Conservation (phyloP, 2,329 filamentous ascomycete genomes). For the Venturiaceae sp. region DNA sequence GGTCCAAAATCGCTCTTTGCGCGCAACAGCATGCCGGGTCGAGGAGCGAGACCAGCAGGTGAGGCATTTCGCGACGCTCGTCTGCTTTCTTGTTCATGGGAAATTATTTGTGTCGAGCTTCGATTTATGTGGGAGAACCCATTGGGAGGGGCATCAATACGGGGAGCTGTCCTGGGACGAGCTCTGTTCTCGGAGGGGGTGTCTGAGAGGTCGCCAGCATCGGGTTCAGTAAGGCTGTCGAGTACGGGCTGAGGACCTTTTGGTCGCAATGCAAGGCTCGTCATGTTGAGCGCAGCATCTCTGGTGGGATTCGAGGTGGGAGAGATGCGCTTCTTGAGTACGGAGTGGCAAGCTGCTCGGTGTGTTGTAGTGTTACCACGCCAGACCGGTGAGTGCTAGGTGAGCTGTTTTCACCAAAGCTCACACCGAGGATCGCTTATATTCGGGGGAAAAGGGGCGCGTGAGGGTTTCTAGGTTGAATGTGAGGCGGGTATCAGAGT, state of each 20-base stretch:
- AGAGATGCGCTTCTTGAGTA: not conserved
- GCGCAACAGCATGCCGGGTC: slow-evolving; percentile 30
- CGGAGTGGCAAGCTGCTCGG: not conserved
- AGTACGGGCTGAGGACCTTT: slow-evolving; percentile 7
- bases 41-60: not conserved
- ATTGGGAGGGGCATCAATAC: not conserved
- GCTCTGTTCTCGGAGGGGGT: not conserved
- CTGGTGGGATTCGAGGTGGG: not conserved
- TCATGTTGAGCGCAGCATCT: slow-evolving; percentile 4
- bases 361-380: not conserved
- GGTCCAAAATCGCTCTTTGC: slow-evolving; percentile 46
- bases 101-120: not conserved
- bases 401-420: not conserved
- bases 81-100: slow-evolving; percentile 3
- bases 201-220: not conserved
- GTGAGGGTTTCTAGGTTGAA: not conserved
- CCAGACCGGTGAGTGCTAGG: not conserved
- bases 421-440: not conserved
- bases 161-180: slow-evolving; percentile 3
- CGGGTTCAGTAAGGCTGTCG: not conserved
- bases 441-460: not conserved
- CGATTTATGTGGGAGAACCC: not conserved
- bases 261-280: slow-evolving; percentile 3
- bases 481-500: not conserved
- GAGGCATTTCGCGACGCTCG: not conserved